phyloP scores from a whole-genome alignment of 2,329 filamentous ascomycete genomes.

The Fusarium protoensiforme region DNA sequence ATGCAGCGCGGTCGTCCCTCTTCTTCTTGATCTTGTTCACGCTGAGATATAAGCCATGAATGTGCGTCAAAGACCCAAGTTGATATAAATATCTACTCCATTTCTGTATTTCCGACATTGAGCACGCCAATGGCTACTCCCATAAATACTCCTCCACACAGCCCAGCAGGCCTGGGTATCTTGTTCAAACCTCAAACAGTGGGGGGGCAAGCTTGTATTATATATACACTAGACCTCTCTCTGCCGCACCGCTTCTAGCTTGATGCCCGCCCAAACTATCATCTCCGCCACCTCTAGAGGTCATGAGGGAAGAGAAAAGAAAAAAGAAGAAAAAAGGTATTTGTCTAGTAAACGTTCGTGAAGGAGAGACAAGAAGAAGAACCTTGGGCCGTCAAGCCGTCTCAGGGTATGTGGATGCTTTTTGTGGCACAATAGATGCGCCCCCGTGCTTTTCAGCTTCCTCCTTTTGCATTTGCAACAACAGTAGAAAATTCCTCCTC shows the following conservation, averaged over 20 bases:
- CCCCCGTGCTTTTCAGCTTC: conserved; percentile 21
- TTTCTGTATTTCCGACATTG: background rate
- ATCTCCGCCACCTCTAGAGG: conserved; percentile 27
- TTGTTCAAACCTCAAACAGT: conserved; percentile 38
- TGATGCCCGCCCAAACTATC: conserved; percentile 18
- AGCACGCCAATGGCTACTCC: background rate
- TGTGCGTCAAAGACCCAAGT: background rate
- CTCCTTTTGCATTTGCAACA: conserved; percentile 9
- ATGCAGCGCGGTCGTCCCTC: background rate
- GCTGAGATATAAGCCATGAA: background rate
- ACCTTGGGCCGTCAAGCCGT: conserved; percentile 29
- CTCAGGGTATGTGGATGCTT: conserved; percentile 13
- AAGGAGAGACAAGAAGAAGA: conserved; percentile 38
- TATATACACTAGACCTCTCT: conserved; percentile 30
- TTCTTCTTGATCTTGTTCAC: background rate
- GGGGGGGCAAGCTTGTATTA: conserved; percentile 31
- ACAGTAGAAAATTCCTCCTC: conserved; percentile 1
- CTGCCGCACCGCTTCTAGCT: background rate
- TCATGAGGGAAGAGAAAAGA: conserved; percentile 23
- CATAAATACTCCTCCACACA: conserved; percentile 2
- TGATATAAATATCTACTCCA: background rate
- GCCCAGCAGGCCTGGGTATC: conserved; percentile 29
- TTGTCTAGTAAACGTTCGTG: conserved; percentile 15
- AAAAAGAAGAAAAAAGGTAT: conserved; percentile 7
- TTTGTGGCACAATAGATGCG: conserved; percentile 17